Base-by-base conservation (phyloP, 129 eudicot species). In the Flaveria trinervia region DNA sequence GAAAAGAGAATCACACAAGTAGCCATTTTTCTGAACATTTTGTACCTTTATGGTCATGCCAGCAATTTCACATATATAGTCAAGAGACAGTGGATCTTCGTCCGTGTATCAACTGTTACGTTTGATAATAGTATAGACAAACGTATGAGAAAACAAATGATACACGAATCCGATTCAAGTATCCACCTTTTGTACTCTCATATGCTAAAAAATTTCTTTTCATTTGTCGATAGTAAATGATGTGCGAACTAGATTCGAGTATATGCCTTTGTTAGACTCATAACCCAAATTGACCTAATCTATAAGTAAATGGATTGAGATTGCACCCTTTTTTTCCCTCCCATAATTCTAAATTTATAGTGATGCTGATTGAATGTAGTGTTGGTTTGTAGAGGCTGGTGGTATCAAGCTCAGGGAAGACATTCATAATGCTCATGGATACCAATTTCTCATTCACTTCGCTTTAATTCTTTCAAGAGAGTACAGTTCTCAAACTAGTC, bases 391-490 rank as follows among this genome's bases (percentile, higher is more conserved):
- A 95, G 99, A 92, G 86, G 96, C 99, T 85, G 94, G 92, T 83
- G 96, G 96, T 76, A 80, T 86, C 74, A 82, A 83, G 77, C 97
- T 95, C 16, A 87, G 99, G 77, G 99, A 95, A 87, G 99, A 95
- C 81, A 88, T 95, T 75, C 99, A 89, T 71, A 95, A 92, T 82
- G 97, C 96, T 78, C 99, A 95, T 66, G 99, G 99, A 33, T 91
- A 95, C 82, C 99, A 95, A 22, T 95, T 86, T 80, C 89, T 95
- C 51, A 94, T 92, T 50, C 97, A 92, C 81, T 95, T 95, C 43
- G 94, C 99, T 10, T 82, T 95, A 72, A 79, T 86, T 82, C 89
- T 95, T 83, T 82, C 96, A 61, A 83, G 79, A 71, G 75, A 79
- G 73, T 81, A 80, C 62, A 80, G 75, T 48, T 79, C 75, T 81